Evolutionary conservation across 2,329 filamentous ascomycete species (phyloP), one percentile per base, ranked within the genome.

Genomic region (Neofusicoccum parvum): DNA sequence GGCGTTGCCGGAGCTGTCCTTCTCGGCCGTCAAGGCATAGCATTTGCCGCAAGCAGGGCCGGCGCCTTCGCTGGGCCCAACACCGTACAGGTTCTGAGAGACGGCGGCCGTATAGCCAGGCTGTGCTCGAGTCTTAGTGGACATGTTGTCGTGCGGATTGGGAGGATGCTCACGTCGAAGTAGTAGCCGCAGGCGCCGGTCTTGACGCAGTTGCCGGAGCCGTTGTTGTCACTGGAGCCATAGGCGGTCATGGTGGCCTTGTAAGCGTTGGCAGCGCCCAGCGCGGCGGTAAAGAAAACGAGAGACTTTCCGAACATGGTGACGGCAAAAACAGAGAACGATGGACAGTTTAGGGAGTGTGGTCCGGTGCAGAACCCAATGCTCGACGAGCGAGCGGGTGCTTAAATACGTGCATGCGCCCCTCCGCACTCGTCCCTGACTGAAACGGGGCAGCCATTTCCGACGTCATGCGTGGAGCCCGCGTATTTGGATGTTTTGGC

Each of bases 41-140:
- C 79, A 80, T 12, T 75, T 77, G 36, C 77, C 77, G 68, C 79
- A 80, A 11, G 71, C 78, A 3, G 76, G 77, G 32, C 78, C 78
- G 17, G 75, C 73, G 54, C 78, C 78, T 32, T 72, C 71, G 49
- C 75, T 75, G 15, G 72, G 71, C 10, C 74, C 78, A 15, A 73
- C 75, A 60, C 80, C 79, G 68, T 74, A 80, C 45, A 76, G 69
- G 67, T 78, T 78, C 66, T 80, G 73, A 6, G 73, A 75, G 27
- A 77, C 73, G 49, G 78, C 79, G 11, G 76, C 78, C 2, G 68
- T 65, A 49, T 68, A 69, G 6, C 68, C 69, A 15, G 67, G 66
- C 65, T 69, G 11, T 3, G 1, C 17, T 60, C 5, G 17, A 41
- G n/a, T 17, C 49, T 67, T 45, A 65, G 46, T n/a, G 2, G 27